Base-by-base conservation (phyloP, 148 eudicot species). In the Silene latifolia region DNA sequence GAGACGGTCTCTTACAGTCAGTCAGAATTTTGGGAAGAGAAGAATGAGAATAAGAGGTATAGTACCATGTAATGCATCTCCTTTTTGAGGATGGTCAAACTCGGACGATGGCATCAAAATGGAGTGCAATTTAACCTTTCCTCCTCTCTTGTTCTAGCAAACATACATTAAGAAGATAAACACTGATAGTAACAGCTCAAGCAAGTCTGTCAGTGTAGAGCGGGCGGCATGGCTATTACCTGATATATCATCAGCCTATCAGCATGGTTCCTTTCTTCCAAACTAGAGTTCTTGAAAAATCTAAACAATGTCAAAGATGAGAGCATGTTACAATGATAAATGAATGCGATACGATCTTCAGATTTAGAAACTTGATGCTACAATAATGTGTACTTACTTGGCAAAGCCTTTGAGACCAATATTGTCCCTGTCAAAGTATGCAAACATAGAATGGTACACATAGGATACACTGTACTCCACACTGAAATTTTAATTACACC, bases 381-480 rank as follows among this genome's bases (percentile, higher is more conserved):
- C 3, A n/a, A n/a, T n/a, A 35, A 56, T 8, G 69, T 46, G 27
- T 54, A 65, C 80, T 90, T 86, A 92, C 96, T 93, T 93, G 74
- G 98, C 96, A 19, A 90, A 77, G 78, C 97, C 97, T 72, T 76
- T 87, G 7, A 92, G 93, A 75, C 95, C 97, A 73, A 92, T 79
- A 62, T 92, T 88, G 83, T 92, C 97, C 77, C 97, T 76, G 85
- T 90, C 95, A 60, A 92, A 92, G 84, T 92, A 92, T 0, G 95
- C 95, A 68, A 74, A 92, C 82, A 92, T 71, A 15, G 97, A 80
- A 67, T 92, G 95, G 78, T 92, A 92, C 74, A 87, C 92, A 83
- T 90, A 92, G 15, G 95, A 92, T 12, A 87, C 88, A 79, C 82
- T 87, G 83, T 92, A 92, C 80, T 92, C 97, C 89, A 92, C 97